Evolutionary conservation across 331 rosid species (phyloP).

Genomic region (Prunus yedoensis): DNA sequence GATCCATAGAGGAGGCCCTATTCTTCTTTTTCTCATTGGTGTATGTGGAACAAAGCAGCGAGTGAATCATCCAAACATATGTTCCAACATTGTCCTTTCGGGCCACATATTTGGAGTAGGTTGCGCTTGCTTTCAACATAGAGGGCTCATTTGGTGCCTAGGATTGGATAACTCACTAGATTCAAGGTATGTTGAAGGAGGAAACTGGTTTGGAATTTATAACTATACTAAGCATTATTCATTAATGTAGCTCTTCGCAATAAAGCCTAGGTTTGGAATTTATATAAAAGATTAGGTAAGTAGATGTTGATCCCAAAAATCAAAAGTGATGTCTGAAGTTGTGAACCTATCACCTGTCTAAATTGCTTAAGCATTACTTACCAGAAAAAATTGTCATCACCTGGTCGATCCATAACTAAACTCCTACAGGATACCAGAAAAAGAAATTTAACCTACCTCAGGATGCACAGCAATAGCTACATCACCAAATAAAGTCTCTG

Average conservation of each 20-base stretch:
- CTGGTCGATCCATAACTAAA: constrained; percentile 2
- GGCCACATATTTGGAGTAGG: not conserved
- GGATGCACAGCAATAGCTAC: constrained; percentile 96
- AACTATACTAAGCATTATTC: not conserved
- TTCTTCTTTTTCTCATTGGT: not conserved
- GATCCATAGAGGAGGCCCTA: not conserved
- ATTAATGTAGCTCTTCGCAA: not conserved
- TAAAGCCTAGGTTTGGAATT: not conserved
- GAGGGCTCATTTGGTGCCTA: not conserved
- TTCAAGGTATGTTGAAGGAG: no score
- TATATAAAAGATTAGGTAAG: not conserved
- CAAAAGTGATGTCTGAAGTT: not conserved
- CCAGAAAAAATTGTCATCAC: constrained; percentile 2
- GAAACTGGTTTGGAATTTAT: not conserved
- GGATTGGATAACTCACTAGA: no score
- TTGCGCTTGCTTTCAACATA: not conserved
- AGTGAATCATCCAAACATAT: not conserved
- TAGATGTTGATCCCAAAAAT: constrained; percentile 9
- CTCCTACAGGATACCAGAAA: constrained; percentile 12
- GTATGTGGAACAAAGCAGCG: not conserved
- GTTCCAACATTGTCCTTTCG: not conserved
- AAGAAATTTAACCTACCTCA: constrained; percentile 50
- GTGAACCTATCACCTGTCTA: not conserved
- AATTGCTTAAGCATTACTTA: not conserved
- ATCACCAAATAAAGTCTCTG: constrained; percentile 96